Evolutionary conservation across 2,329 filamentous ascomycete genomes (phyloP).

Genomic region (Paracamarosporium sp.): DNA sequence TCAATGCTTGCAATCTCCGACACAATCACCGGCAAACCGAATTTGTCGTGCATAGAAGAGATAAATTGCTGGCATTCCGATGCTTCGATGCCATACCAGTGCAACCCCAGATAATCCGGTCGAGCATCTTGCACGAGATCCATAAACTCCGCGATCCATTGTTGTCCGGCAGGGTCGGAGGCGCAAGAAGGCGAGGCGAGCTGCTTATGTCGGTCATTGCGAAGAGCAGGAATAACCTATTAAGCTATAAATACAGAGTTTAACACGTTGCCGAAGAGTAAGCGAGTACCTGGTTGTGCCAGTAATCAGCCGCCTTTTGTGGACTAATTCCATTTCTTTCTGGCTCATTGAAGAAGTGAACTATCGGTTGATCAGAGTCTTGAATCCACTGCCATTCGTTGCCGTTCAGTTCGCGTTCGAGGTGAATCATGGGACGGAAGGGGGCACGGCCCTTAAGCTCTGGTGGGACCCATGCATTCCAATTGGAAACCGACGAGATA

Average conservation of each 20-base stretch:
- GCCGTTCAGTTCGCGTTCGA: conserved; percentile 43
- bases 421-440: conserved; percentile 54
- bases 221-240: conserved; percentile 41
- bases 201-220: conserved; percentile 35
- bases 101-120: conserved; percentile 53
- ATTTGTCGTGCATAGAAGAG: conserved; percentile 44
- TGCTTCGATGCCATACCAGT: conserved; percentile 51
- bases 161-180: conserved; percentile 46
- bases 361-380: conserved; percentile 39
- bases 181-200: conserved; percentile 51
- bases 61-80: conserved; percentile 47
- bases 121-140: conserved; percentile 35
- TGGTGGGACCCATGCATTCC: conserved; percentile 52
- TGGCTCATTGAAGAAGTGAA: conserved; percentile 58
- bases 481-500: conserved; percentile 47
- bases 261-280: neutral
- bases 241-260: neutral
- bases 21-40: conserved; percentile 46
- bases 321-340: conserved; percentile 47
- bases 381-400: conserved; percentile 48
- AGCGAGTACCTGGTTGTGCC: conserved; percentile 42
- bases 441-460: conserved; percentile 46
- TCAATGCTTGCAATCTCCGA: conserved; percentile 53
- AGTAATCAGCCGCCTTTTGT: conserved; percentile 48
- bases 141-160: conserved; percentile 55